Conservation (phyloP, 192 early-diverging fungal genomes). For the Chytriomyces confervae region DNA sequence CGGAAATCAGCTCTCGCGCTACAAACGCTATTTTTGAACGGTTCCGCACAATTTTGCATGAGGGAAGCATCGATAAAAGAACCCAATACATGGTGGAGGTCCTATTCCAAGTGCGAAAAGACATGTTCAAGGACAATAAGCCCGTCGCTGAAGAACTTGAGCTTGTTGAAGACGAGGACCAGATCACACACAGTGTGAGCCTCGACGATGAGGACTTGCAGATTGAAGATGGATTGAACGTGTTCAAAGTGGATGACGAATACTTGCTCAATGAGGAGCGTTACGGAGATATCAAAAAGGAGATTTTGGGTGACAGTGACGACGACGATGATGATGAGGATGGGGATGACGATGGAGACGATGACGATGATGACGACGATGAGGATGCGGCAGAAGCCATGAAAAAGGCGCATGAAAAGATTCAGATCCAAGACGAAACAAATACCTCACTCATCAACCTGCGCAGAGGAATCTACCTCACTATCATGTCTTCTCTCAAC, state of each 20-base stretch:
- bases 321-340: constrained; percentile 41
- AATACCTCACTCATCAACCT: constrained; percentile 88
- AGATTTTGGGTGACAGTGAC: constrained; percentile 76
- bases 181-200: constrained; percentile 85
- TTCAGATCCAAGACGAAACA: constrained; percentile 84
- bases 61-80: constrained; percentile 92
- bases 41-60: constrained; percentile 89
- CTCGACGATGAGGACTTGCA: constrained; percentile 87
- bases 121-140: constrained; percentile 91
- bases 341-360: constrained; percentile 62
- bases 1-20: constrained; percentile 76
- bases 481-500: constrained; percentile 93
- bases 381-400: constrained; percentile 45
- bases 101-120: constrained; percentile 91
- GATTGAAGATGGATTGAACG: constrained; percentile 78
- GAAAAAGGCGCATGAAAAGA: constrained; percentile 48
- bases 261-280: constrained; percentile 84
- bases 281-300: constrained; percentile 78
- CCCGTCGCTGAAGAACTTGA: constrained; percentile 79
- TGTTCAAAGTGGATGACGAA: constrained; percentile 82
- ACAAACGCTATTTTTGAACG: constrained; percentile 89
- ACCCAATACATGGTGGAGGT: constrained; percentile 98
- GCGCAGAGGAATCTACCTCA: constrained; percentile 91
- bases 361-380: constrained; percentile 59
- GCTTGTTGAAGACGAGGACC: constrained; percentile 93